These are phyloP conservation scores for Plantago ovata DNA, from an alignment of 257 asterid genomes.

Conservation along the genomic window DNA sequence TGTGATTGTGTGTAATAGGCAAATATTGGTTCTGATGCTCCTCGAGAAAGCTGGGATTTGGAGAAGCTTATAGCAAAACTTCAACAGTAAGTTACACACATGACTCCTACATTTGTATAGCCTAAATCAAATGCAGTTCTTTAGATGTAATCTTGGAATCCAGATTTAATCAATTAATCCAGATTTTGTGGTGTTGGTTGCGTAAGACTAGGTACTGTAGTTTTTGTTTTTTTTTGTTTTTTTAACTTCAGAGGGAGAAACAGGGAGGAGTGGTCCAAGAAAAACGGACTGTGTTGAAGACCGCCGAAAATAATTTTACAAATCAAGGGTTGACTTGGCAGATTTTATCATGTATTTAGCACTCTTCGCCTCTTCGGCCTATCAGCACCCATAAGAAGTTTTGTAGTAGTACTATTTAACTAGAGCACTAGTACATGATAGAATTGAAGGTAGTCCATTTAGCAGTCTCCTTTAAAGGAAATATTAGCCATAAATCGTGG, in stretches of 20 bases:
- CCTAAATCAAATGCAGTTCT: conserved; percentile 13
- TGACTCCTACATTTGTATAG: conserved; percentile 12
- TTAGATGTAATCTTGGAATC: conserved; percentile 13
- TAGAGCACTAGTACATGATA: conserved; percentile 14
- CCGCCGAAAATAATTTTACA: no score
- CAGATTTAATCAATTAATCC: no score
- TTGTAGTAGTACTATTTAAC: not conserved
- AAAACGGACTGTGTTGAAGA: no score
- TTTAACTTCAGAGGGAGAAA: no score
- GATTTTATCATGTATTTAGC: no score
- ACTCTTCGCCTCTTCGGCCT: no score
- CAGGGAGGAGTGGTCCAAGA: no score
- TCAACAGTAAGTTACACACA: conserved; percentile 62
- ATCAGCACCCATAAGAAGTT: no score
- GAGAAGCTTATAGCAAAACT: conserved; percentile 85
- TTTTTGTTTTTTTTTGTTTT: no score
- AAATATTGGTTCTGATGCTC: conserved; percentile 78
- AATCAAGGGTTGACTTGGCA: no score
- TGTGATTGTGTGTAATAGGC: conserved; percentile 51
- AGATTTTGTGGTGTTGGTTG: no score
- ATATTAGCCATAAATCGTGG: not conserved
- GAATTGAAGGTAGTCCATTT: conserved; percentile 4
- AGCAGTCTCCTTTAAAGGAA: conserved; percentile 1
- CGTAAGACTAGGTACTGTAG: no score
- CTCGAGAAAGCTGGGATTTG: conserved; percentile 90